Evolutionary conservation across 2,329 filamentous ascomycete genomes (phyloP).

Genomic region (Ophiosphaerella narmari): DNA sequence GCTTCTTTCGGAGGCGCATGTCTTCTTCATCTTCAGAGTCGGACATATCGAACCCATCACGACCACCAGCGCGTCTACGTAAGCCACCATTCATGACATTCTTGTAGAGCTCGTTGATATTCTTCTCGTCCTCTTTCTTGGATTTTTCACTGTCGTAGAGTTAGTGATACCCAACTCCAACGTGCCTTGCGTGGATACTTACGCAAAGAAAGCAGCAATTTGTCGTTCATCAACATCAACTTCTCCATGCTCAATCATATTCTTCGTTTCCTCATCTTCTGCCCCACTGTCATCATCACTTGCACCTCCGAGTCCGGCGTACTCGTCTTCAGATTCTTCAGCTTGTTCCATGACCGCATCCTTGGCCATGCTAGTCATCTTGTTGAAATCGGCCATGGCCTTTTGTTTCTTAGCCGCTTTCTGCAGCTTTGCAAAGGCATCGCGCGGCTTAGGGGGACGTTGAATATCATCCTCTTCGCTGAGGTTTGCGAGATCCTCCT

Average conservation of each 20-base stretch:
- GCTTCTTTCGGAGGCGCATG: conserved; percentile 77
- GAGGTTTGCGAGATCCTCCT: conserved; percentile 44
- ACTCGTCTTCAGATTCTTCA: conserved; percentile 97
- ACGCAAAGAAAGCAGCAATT: conserved; percentile 87
- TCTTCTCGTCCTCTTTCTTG: conserved; percentile 79
- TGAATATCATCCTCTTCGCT: conserved; percentile 34
- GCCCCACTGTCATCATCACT: conserved; percentile 84
- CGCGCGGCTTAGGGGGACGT: conserved; percentile 46
- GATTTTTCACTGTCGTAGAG: conserved; percentile 70
- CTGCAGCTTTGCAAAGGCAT: conserved; percentile 73
- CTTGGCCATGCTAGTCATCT: conserved; percentile 84
- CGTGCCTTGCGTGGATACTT: conserved; percentile 54
- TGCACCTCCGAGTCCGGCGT: conserved; percentile 86
- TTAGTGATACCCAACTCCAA: conserved; percentile 21
- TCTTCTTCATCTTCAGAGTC: conserved; percentile 90
- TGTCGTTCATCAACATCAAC: conserved; percentile 79
- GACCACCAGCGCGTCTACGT: conserved; percentile 71
- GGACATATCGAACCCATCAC: conserved; percentile 72
- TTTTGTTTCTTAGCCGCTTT: conserved; percentile 64
- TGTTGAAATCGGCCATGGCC: conserved; percentile 66
- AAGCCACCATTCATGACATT: conserved; percentile 90
- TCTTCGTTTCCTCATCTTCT: conserved; percentile 74
- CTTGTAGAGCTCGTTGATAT: conserved; percentile 87
- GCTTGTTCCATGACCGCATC: conserved; percentile 88
- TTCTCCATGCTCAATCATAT: conserved; percentile 85